Conservation (phyloP, 345 rosid species). For the Clausena lansium region DNA sequence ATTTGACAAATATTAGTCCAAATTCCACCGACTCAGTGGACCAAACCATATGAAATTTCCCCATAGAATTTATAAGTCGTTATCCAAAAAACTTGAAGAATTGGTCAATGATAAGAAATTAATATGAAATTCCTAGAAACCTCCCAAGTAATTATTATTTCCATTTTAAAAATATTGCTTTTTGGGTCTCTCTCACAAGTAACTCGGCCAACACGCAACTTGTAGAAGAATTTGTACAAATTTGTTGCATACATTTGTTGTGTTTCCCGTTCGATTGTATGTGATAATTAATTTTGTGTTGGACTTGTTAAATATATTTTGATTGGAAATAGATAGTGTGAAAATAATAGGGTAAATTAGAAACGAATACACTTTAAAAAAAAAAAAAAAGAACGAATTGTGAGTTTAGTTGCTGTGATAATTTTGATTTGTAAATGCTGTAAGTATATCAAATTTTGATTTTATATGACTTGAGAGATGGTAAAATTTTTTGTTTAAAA, state of each 20-base stretch:
- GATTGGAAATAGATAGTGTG: not conserved
- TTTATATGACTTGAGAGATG: too few relatives aligned
- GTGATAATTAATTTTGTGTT: not conserved
- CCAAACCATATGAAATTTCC: not conserved
- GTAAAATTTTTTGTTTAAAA: too few relatives aligned
- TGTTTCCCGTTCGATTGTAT: not conserved
- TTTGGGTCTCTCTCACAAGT: not conserved
- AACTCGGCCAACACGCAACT: not conserved
- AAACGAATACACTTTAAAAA: too few relatives aligned
- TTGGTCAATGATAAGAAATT: not conserved
- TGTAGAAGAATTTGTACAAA: not conserved
- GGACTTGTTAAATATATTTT: not conserved
- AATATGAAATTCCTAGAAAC: not conserved
- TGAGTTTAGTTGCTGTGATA: too few relatives aligned
- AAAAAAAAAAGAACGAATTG: too few relatives aligned
- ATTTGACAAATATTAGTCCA: not conserved
- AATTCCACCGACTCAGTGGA: not conserved
- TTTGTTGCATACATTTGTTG: not conserved
- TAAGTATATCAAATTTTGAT: too few relatives aligned
- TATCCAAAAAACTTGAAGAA: not conserved
- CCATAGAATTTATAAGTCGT: not conserved
- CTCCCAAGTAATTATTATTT: not conserved
- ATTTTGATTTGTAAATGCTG: too few relatives aligned
- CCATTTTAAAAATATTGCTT: not conserved
- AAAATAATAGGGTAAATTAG: too few relatives aligned